Conservation (phyloP, 139 green algal genomes). For the Chlamydomonas sp. region DNA sequence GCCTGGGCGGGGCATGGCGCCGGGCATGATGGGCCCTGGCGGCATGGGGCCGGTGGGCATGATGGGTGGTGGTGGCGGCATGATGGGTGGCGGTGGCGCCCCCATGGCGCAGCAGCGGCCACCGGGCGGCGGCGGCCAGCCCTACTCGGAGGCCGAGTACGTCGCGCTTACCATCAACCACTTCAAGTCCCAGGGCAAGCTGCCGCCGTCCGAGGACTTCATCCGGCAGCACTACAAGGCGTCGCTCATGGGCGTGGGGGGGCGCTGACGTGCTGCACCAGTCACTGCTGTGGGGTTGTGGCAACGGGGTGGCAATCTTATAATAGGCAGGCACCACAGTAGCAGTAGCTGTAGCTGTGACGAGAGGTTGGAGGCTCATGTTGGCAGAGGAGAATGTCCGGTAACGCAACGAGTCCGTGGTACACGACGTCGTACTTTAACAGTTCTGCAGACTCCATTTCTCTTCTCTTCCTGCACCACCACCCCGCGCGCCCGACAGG, state of each 20-base stretch:
- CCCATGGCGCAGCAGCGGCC: neutral
- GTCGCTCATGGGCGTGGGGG: neutral
- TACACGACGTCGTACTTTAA: too few relatives aligned
- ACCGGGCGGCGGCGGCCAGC: conserved; percentile 2
- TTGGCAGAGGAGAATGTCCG: too few relatives aligned
- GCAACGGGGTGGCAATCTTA: too few relatives aligned
- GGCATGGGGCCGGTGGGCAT: neutral
- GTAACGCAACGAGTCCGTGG: too few relatives aligned
- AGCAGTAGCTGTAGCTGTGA: too few relatives aligned
- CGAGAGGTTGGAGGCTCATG: too few relatives aligned
- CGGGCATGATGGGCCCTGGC: conserved; percentile 9
- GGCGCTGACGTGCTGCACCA: neutral
- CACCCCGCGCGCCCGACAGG: too few relatives aligned
- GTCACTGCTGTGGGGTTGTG: too few relatives aligned
- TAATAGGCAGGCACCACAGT: too few relatives aligned
- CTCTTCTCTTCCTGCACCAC: too few relatives aligned
- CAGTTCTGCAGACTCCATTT: too few relatives aligned
- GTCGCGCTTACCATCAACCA: conserved; percentile 12
- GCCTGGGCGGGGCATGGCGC: neutral
- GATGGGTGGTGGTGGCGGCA: conserved; percentile 11
- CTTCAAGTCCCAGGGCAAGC: conserved; percentile 20
- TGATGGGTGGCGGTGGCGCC: conserved; percentile 8
- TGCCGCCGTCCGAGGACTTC: conserved; percentile 15
- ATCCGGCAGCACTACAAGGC: conserved; percentile 25
- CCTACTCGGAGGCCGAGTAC: conserved; percentile 24